Evolutionary conservation across 176 grass and related monocot genomes (phyloP).

Genomic region (Poa annua): DNA sequence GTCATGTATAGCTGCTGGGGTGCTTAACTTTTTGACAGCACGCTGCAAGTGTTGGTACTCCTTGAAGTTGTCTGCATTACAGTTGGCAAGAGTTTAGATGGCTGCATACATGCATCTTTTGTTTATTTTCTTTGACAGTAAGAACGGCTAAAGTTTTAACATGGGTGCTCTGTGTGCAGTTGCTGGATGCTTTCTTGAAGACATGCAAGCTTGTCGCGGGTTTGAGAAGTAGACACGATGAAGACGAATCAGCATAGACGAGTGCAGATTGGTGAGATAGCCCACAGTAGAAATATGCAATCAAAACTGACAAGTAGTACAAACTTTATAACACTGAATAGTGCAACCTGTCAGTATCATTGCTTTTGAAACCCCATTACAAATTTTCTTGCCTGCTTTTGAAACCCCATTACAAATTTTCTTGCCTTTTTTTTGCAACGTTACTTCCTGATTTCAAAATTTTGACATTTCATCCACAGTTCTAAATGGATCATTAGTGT

Average conservation of each 20-base stretch:
- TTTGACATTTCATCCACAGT: background rate
- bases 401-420: background rate
- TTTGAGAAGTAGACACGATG: slow-evolving; percentile 62
- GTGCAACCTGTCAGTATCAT: background rate
- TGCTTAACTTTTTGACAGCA: slow-evolving; percentile 8
- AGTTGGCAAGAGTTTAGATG: background rate
- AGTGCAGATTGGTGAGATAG: slow-evolving; percentile 35
- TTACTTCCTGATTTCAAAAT: background rate
- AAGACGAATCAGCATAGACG: slow-evolving; percentile 28
- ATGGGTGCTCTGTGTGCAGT: slow-evolving; percentile 49
- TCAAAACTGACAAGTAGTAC: background rate
- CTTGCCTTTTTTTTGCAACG: background rate
- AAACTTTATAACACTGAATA: background rate
- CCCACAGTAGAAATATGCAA: slow-evolving; percentile 2
- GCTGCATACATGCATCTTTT: background rate
- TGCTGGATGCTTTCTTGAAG: slow-evolving; percentile 80
- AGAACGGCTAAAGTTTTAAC: slow-evolving; percentile 8
- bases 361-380: background rate
- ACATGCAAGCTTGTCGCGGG: slow-evolving; percentile 74
- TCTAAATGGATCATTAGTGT: background rate
- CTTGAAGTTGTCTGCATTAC: background rate
- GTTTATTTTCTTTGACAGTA: background rate
- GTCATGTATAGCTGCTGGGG: background rate
- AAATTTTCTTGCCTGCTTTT: no score
- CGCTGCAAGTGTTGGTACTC: background rate